Conservation (phyloP, 768 basidiomycete species). For the Serendipita vermifera region DNA sequence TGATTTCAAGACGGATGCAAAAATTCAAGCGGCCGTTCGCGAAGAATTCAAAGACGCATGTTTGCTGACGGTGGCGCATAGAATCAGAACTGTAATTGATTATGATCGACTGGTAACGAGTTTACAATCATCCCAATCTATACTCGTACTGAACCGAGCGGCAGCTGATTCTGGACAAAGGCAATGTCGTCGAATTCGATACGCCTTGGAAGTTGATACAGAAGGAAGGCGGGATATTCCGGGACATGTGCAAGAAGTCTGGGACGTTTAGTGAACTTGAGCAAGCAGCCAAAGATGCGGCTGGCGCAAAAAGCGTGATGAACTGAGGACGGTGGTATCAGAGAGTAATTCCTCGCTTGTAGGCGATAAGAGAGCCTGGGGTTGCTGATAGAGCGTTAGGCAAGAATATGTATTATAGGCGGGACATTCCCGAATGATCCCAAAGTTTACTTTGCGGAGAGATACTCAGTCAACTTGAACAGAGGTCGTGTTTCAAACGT, state of each 20-base stretch:
- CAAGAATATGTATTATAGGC: no score
- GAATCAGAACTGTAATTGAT: conserved; percentile 66
- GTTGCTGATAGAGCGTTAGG: no score
- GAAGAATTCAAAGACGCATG: conserved; percentile 10
- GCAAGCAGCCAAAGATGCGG: conserved; percentile 33
- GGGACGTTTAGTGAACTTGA: conserved; percentile 52
- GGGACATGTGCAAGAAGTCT: conserved; percentile 57
- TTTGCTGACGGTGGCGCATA: conserved; percentile 46
- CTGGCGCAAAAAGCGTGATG: no score
- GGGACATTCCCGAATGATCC: no score
- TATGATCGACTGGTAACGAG: conserved; percentile 56
- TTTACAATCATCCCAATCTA: conserved; percentile 42
- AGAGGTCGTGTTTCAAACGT: no score
- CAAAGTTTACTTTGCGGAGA: no score
- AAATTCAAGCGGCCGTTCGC: conserved; percentile 11
- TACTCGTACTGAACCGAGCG: not conserved
- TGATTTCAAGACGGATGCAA: conserved; percentile 1
- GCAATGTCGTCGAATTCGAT: conserved; percentile 33
- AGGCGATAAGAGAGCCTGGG: conserved; percentile 1
- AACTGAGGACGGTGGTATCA: no score
- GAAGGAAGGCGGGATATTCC: conserved; percentile 41
- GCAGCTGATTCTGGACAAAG: conserved; percentile 27
- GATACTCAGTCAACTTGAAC: no score
- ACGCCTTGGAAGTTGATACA: conserved; percentile 38
- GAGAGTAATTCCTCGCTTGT: not conserved